Evolutionary conservation across 139 green algal genomes (phyloP), one percentile per base, ranked within the genome.

Genomic region (Chlamydomonas applanata): DNA sequence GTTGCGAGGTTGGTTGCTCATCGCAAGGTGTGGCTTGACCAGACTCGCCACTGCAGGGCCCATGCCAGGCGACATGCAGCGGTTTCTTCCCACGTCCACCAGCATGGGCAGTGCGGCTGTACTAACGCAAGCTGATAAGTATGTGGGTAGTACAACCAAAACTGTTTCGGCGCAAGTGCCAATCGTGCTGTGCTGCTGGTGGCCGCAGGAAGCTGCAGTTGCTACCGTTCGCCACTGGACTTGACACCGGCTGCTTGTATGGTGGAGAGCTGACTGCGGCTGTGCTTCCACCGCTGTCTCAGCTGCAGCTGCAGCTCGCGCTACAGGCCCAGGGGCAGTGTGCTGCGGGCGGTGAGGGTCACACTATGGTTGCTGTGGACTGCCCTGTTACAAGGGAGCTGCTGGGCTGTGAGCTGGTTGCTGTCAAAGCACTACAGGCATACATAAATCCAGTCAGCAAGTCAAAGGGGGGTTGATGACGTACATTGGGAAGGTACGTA

Each of bases 191-290:
- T 11, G 40, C 40, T 49, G 7, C 7, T 49, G 40, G 11, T 66
- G 24, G 9, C 22, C 25, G 11, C 59, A 66, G 82, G 4, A 24
- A 81, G 1, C 74, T 95, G 68, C 89, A 94, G 73, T 67, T 83
- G 5, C 53, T 73, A 9, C 69, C 33, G 0, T 68, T 53, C 56
- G 86, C 86, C 45, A 95, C 90, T 7, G 90, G 91, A 0, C 76
- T 96, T 33, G 91, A 96, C 76, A 93, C 89, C 7, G 90, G 87
- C 16, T 95, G 89, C 52, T 84, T 92, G 54, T 93, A 95, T 60
- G 91, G 91, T n/a, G 73, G 77, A 0, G 44, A 81, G 72, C 82
- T 96, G 4, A 93, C 89, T 5, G 91, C 88, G 0, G 64, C 63
- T 1, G 82, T 96, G 36, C 60, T 96, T 53, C 89, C 89, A 4